Base-by-base conservation (phyloP, 148 eudicot species). In the Persicaria tinctoria region DNA sequence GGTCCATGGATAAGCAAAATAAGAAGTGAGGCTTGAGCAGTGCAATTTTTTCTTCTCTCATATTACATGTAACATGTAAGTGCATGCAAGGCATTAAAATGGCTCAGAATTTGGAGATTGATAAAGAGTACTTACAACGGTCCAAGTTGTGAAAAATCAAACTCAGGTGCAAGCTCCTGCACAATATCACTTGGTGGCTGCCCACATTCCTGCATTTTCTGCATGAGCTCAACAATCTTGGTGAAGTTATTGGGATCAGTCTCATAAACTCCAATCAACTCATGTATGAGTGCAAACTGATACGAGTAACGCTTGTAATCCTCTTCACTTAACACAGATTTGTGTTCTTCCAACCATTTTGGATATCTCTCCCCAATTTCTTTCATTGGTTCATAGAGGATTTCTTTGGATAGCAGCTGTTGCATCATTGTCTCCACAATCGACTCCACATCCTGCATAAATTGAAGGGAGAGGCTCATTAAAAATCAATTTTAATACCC, bases 131-230 rank as follows among this genome's bases (percentile, higher is more conserved):
- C 99, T 92, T 77, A 95, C 99, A 95, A 64, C 83, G 89, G 97
- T 54, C 99, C 99, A 74, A 95, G 85, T 83, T 46, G 85, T 27
- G 97, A 84, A 55, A 92, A 69, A 86, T 95, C 97, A 60, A 92
- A 89, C 63, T 87, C 99, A 5, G 97, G 99, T 84, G 92, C 93
- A 50, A 95, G 90, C 87, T 95, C 99, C 53, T 85, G 85, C 72
- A 92, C 94, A 48, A 95, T 95, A 74, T 95, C 99, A 81, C 83
- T 90, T 10, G 99, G 99, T 1, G 97, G 99, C 77, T 92, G 97
- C 44, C 99, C 99, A 78, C 99, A 95, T 77, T 95, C 99, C 84
- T 95, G 99, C 97, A 95, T 95, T 79, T 88, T 95, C 87, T 95
- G 99, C 99, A 95, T 92, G 53, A 95, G 93, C 82, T 92, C 97